Percentiles rank a stretch among this genome's conserved stretches.
These are phyloP conservation scores for Fusarium oxysporum DNA, from an alignment of 2,329 filamentous ascomycete species.

Conservation along the genomic window DNA sequence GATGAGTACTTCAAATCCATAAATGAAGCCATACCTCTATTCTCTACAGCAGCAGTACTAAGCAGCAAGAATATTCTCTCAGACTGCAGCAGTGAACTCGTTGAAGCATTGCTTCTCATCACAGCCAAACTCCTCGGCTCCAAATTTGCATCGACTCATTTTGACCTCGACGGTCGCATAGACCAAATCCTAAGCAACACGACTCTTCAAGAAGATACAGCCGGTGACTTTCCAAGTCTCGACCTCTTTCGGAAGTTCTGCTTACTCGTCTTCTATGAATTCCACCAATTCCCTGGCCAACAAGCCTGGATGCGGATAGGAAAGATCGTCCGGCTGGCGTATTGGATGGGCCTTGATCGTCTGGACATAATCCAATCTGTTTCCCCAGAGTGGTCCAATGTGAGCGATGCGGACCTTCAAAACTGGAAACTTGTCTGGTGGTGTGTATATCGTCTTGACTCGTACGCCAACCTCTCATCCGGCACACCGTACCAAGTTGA, in stretches of 20 bases:
- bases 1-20: neutral
- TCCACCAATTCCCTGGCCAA: neutral
- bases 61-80: neutral
- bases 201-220: neutral
- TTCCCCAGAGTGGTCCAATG: neutral
- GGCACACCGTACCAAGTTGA: neutral
- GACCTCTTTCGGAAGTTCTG: neutral
- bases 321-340: neutral
- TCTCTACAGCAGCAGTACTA: neutral
- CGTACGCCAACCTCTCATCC: neutral
- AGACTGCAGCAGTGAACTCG: neutral
- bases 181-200: neutral
- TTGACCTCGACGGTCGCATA: neutral
- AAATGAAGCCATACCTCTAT: neutral
- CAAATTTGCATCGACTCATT: neutral
- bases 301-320: neutral
- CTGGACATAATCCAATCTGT: neutral
- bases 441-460: neutral
- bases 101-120: neutral
- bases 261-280: neutral
- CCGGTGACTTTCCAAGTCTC: neutral
- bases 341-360: neutral
- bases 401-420: neutral
- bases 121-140: neutral
- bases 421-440: neutral